phyloP scores from a whole-genome alignment of 768 basidiomycete species.

The Cystofilobasidium ferigula region DNA sequence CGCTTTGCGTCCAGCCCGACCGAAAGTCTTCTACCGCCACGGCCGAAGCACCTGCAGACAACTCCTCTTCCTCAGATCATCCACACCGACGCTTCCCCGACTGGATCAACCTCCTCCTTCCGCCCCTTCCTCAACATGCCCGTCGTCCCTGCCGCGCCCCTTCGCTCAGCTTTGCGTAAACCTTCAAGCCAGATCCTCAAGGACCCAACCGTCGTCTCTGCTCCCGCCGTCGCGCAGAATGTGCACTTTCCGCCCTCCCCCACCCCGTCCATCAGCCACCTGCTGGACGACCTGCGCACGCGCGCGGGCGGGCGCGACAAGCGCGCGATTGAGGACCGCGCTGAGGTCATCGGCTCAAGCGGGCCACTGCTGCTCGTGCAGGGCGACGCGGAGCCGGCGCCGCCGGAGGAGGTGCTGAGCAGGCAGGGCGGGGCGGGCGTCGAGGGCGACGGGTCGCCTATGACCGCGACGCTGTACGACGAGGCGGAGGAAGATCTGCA shows the following conservation, averaged over 20 bases:
- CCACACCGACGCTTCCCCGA: slow-evolving; percentile 12
- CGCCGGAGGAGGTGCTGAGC: slow-evolving; percentile 2
- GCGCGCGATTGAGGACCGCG: slow-evolving; percentile 1
- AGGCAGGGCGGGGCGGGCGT: slow-evolving; percentile 1
- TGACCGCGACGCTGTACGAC: not conserved
- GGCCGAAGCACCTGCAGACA: not conserved
- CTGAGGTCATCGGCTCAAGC: not conserved
- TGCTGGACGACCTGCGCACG: not conserved
- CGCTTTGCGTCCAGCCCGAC: not conserved
- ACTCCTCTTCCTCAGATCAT: slow-evolving; percentile 1
- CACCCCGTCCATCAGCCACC: not conserved
- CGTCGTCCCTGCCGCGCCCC: not conserved
- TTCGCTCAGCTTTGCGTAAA: slow-evolving; percentile 1
- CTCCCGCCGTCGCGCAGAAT: not conserved
- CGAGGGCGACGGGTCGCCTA: not conserved
- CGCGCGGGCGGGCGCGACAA: not conserved
- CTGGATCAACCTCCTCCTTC: not conserved
- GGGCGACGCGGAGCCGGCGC: slow-evolving; percentile 13
- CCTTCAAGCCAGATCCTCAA: not conserved
- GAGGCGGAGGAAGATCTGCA: slow-evolving; percentile 4
- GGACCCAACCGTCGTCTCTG: not conserved
- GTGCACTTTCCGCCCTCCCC: slow-evolving; percentile 7
- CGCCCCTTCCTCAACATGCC: not conserved
- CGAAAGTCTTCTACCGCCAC: not conserved
- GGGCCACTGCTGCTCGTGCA: not conserved